These are phyloP conservation scores for Nakazawaea populi DNA, from an alignment of 805 yeast genomes.

Conservation along the genomic window DNA sequence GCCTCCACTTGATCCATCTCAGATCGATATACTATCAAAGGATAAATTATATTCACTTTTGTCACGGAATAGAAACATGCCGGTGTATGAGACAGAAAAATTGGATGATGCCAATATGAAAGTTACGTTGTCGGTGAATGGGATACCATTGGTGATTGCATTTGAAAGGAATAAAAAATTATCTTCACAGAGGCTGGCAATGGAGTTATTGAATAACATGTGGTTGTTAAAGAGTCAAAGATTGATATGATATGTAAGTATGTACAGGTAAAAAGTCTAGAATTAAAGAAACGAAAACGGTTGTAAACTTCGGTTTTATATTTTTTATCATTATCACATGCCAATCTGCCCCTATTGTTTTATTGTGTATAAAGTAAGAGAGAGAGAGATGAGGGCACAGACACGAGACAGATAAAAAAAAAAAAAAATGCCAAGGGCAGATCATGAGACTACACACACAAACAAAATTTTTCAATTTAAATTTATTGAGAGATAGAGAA, in stretches of 20 bases:
- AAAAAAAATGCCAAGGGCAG: not conserved
- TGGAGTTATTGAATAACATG: not conserved
- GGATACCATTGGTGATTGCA: not conserved
- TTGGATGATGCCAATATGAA: constrained; percentile 1
- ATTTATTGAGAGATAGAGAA: not conserved
- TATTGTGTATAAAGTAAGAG: no score
- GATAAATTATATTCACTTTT: not conserved
- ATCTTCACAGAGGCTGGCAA: not conserved
- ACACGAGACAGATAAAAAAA: not conserved
- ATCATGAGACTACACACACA: not conserved
- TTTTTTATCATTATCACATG: no score
- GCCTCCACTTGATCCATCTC: not conserved
- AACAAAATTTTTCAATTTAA: not conserved
- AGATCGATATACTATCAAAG: not conserved
- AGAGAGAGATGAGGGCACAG: no score
- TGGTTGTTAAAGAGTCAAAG: not conserved
- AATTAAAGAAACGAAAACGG: no score
- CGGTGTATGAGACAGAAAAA: not conserved
- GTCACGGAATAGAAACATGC: not conserved
- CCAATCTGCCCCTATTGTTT: no score
- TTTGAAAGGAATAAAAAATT: not conserved
- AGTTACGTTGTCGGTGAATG: not conserved
- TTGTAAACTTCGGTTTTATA: no score
- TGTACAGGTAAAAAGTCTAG: no score
- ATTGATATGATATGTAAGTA: not conserved